Base-by-base conservation (phyloP, 75 land plant genomes). In the Selaginella tamariscina region DNA sequence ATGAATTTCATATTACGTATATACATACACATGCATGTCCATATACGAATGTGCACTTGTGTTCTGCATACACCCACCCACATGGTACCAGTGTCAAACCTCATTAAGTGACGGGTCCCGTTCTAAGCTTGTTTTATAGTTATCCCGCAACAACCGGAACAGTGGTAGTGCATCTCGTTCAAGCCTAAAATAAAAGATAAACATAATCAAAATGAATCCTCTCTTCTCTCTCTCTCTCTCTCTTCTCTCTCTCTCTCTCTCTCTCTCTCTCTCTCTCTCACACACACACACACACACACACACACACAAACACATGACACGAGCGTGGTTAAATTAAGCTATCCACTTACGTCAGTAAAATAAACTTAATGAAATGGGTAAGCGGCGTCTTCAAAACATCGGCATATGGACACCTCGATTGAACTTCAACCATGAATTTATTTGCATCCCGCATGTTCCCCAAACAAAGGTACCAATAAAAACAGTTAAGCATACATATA, bases 81-180 rank as follows among this genome's bases (percentile, higher is more conserved):
- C 49, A 39, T 5, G 54, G 54, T 54, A 39, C 13, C 18, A 56
- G 29, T 32, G 27, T 13, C 15, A 57, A 55, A 89, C 98, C 88
- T 93, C 98, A 75, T 79, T 75, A 72, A 89, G 84, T 66, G 80
- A 56, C 26, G 86, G 68, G 39, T 93, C 98, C 28, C 96, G 80
- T 0, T 84, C 84, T 56, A 86, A 74, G 69, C 85, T 83, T 24
- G 85, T 54, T 73, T 81, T 86, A 68, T 82, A 93, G 54, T 75
- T 82, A 55, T 83, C 79, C 56, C 82, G 77, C 64, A 93, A 74
- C 69, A 86, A 84, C 70, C 70, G 80, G 68, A 89, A 84, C 64
- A 93, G 78, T 27, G 98, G 96, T 70, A 89, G 78, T 2, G 98
- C 98, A 77, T 93, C 98, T 71, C 98, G 84, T 68, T 88, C 80